A percentile compares a stretch with the other conserved stretches of the same genome.
phyloP scores from a whole-genome alignment of 2,329 filamentous ascomycete species.

The Aureobasidium mangrovei region DNA sequence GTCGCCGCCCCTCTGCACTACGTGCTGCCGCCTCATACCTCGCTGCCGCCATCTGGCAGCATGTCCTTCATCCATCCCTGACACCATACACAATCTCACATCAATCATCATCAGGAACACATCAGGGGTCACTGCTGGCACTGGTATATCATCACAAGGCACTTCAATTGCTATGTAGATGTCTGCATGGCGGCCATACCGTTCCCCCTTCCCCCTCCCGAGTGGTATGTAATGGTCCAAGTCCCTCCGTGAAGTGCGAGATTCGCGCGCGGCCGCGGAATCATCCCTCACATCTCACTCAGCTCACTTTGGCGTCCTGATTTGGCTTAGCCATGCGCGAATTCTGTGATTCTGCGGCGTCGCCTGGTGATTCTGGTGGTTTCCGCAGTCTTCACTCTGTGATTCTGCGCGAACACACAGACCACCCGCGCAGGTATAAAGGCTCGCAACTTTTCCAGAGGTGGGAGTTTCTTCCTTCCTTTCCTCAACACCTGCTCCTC shows the following conservation, averaged over 20 bases:
- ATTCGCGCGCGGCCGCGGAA: neutral
- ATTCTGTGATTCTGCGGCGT: neutral
- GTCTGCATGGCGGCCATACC: neutral
- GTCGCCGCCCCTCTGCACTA: neutral
- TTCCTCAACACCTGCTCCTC: neutral
- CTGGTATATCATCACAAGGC: no score
- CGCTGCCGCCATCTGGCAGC: neutral
- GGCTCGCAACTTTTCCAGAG: no score
- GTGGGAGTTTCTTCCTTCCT: neutral
- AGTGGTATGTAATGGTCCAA: neutral
- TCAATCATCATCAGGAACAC: neutral
- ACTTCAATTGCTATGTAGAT: neutral
- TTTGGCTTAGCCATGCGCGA: neutral
- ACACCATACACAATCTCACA: neutral
- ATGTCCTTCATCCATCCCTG: neutral
- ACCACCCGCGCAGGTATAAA: no score
- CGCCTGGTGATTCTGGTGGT: no score
- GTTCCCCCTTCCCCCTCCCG: no score
- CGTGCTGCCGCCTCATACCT: no score
- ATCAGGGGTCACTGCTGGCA: neutral
- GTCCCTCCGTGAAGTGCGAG: neutral
- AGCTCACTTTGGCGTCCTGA: neutral
- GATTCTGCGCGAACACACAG: no score
- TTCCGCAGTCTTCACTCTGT: no score
- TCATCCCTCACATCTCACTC: neutral